Percentiles rank a stretch among this genome's conserved stretches.
Evolutionary conservation across 2,329 filamentous ascomycete species (phyloP).

Genomic region (Aspergillus carbonarius): DNA sequence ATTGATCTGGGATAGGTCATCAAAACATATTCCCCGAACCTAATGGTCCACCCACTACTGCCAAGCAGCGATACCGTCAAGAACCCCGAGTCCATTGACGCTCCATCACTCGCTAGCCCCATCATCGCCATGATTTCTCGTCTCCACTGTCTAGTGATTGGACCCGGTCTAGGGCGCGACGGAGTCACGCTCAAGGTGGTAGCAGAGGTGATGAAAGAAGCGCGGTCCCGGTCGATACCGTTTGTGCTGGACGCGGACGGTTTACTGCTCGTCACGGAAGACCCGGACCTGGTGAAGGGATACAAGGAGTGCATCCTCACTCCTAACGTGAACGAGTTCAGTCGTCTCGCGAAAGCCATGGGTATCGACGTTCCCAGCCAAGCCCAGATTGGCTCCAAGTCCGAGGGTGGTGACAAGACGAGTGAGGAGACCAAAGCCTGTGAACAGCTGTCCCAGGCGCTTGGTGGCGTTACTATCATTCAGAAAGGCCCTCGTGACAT

Average conservation of each 20-base stretch:
- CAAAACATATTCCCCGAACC: slow-evolving; percentile 95
- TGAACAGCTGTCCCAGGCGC: slow-evolving; percentile 67
- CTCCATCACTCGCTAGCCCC: slow-evolving; percentile 62
- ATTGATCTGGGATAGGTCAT: slow-evolving; percentile 61
- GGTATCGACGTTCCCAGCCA: slow-evolving; percentile 58
- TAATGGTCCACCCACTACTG: slow-evolving; percentile 98
- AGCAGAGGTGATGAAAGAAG: slow-evolving; percentile 73
- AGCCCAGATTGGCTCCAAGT: slow-evolving; percentile 38
- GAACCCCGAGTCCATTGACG: slow-evolving; percentile 50
- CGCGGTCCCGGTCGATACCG: slow-evolving; percentile 67
- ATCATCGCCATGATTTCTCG: slow-evolving; percentile 81
- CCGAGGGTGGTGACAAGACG: slow-evolving; percentile 41
- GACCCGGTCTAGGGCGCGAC: slow-evolving; percentile 88
- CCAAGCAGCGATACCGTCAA: slow-evolving; percentile 64
- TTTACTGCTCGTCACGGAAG: slow-evolving; percentile 70
- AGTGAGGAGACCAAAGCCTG: slow-evolving; percentile 59
- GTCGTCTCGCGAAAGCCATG: slow-evolving; percentile 72
- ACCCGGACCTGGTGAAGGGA: slow-evolving; percentile 74
- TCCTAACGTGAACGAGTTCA: slow-evolving; percentile 93
- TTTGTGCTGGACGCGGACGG: slow-evolving; percentile 93
- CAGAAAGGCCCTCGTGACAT: slow-evolving; percentile 84
- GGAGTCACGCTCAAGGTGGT: slow-evolving; percentile 86
- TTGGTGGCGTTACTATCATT: slow-evolving; percentile 86
- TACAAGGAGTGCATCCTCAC: slow-evolving; percentile 85
- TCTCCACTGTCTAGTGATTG: slow-evolving; percentile 88